phyloP scores from a whole-genome alignment of 305 asterid genomes.

The Fraxinus angustifolia region DNA sequence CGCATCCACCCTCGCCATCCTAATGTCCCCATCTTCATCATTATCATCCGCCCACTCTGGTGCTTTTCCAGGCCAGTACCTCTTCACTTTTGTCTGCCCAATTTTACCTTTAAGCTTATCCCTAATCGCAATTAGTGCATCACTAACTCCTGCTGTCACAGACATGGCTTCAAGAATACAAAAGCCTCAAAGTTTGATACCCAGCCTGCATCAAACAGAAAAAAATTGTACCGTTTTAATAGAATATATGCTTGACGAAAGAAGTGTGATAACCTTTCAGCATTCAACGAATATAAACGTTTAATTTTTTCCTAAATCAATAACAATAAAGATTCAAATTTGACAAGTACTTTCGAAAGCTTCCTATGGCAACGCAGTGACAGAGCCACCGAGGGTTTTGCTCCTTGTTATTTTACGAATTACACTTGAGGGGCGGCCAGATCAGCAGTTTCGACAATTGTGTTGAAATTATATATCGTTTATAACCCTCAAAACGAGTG shows the following conservation, averaged over 20 bases:
- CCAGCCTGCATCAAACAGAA: neutral
- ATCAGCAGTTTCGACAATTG: neutral
- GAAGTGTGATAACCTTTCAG: neutral
- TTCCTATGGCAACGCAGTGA: neutral
- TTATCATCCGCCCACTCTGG: conserved; percentile 93
- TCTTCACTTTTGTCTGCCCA: conserved; percentile 86
- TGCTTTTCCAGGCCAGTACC: conserved; percentile 97
- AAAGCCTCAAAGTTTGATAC: neutral
- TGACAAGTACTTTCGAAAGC: neutral
- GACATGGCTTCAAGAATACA: conserved; percentile 55
- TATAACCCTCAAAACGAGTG: neutral
- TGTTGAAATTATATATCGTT: neutral
- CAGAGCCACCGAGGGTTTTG: neutral
- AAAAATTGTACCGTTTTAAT: neutral
- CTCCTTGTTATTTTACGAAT: neutral
- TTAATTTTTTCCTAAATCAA: neutral
- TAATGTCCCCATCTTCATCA: conserved; percentile 73
- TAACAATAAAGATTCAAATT: neutral
- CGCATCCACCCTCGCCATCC: conserved; percentile 48
- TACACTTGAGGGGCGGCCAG: too few species aligned
- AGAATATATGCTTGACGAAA: neutral
- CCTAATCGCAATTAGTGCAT: conserved; percentile 68
- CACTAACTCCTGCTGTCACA: conserved; percentile 93
- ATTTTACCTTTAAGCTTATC: conserved; percentile 92
- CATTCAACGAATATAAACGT: neutral